These are phyloP conservation scores for Ustilago esculenta DNA, from an alignment of 1,284 basidiomycete genomes.

Conservation along the genomic window DNA sequence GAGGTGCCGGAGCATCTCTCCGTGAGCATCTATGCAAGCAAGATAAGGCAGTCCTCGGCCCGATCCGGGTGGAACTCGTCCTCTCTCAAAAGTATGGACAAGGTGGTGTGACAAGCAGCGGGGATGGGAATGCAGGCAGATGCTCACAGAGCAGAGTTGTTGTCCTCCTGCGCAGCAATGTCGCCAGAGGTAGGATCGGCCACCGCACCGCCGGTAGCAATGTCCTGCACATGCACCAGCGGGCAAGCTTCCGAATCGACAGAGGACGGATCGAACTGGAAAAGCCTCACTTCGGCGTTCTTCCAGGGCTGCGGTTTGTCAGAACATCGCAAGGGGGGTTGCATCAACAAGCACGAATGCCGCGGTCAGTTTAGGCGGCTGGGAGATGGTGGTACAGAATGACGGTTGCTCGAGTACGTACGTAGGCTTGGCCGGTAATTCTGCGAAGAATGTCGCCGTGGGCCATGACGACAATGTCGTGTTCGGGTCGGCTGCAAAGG, in stretches of 20 bases:
- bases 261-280: slow-evolving; percentile 52
- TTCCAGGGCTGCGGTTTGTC: slow-evolving; percentile 52
- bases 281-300: slow-evolving; percentile 64
- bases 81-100: no score
- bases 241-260: slow-evolving; percentile 55
- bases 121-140: slow-evolving; percentile 6
- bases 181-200: slow-evolving; percentile 56
- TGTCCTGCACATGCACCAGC: slow-evolving; percentile 42
- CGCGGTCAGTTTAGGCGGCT: no score
- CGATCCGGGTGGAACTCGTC: no score
- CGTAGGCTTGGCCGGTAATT: slow-evolving; percentile 51
- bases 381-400: no score
- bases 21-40: slow-evolving; percentile 31
- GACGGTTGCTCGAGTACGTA: slow-evolving; percentile 24
- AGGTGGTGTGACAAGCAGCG: background rate
- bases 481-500: slow-evolving; percentile 60
- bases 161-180: slow-evolving; percentile 30
- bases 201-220: slow-evolving; percentile 55
- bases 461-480: slow-evolving; percentile 63
- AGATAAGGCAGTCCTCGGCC: no score
- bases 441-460: slow-evolving; percentile 66
- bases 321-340: background rate
- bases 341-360: background rate
- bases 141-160: slow-evolving; percentile 51
- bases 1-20: slow-evolving; percentile 32